These are phyloP conservation scores for Paecilomyces sp. DNA, from an alignment of 2,329 filamentous ascomycete species.

Conservation along the genomic window DNA sequence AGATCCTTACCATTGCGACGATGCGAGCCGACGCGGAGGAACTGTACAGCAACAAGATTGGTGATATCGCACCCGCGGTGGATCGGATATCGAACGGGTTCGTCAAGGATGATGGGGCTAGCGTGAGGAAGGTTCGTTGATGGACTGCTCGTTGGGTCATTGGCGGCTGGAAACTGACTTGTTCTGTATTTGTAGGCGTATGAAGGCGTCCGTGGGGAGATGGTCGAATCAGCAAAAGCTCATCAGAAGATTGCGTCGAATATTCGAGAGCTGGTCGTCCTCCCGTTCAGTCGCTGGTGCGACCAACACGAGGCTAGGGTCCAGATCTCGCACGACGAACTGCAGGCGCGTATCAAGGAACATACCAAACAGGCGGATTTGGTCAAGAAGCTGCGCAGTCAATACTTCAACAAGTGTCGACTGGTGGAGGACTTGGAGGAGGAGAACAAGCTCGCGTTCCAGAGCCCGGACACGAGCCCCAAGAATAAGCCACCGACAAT, in stretches of 20 bases:
- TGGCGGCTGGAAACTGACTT: neutral
- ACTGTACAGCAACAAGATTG: constrained; percentile 70
- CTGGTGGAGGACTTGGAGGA: constrained; percentile 94
- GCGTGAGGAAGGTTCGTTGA: constrained; percentile 72
- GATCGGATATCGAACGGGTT: constrained; percentile 83
- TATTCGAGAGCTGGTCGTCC: constrained; percentile 91
- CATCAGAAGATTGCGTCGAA: constrained; percentile 95
- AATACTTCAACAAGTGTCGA: constrained; percentile 98
- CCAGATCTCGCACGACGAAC: constrained; percentile 88
- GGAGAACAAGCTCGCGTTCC: constrained; percentile 96
- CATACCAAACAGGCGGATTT: constrained; percentile 86
- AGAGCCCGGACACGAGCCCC: constrained; percentile 69
- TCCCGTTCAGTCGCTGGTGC: constrained; percentile 92
- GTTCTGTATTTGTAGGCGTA: constrained; percentile 60
- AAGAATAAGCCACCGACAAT: constrained; percentile 60
- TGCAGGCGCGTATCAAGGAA: constrained; percentile 82
- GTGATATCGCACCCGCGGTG: constrained; percentile 72
- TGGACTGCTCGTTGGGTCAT: neutral
- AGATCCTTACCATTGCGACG: constrained; percentile 82
- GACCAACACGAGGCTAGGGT: constrained; percentile 87
- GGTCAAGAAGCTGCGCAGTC: constrained; percentile 87
- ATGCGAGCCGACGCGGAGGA: constrained; percentile 96
- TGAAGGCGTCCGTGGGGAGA: constrained; percentile 84
- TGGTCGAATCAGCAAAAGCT: constrained; percentile 81
- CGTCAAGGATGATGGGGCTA: constrained; percentile 85